Conservation (phyloP, 495 filamentous ascomycete species). For the Tuber indicum region DNA sequence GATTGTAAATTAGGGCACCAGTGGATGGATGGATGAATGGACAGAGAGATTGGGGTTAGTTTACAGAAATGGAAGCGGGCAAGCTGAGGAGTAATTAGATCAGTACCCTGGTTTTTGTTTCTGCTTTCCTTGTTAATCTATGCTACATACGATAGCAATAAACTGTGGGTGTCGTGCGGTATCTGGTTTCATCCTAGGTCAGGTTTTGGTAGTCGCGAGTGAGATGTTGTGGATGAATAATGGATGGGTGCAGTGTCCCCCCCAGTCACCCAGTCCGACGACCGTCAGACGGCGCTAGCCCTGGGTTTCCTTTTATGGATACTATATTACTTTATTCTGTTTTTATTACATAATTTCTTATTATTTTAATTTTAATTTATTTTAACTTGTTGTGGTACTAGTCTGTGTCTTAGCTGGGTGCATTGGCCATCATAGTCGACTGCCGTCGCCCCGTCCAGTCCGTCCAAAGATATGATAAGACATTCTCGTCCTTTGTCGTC, state of each 20-base stretch:
- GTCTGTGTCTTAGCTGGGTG: too few species aligned
- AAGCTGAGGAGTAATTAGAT: background rate
- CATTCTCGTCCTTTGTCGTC: too few species aligned
- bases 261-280: too few species aligned
- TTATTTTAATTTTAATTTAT: too few species aligned
- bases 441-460: too few species aligned
- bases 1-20: background rate
- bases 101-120: background rate
- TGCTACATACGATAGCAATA: background rate
- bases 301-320: too few species aligned
- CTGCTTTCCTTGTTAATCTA: background rate
- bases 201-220: background rate
- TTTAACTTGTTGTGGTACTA: too few species aligned
- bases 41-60: background rate
- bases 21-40: background rate
- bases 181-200: background rate
- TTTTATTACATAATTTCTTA: too few species aligned
- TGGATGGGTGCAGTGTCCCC: background rate
- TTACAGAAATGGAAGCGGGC: background rate
- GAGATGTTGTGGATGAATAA: background rate
- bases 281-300: too few species aligned
- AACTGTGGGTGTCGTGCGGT: background rate
- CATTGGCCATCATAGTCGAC: too few species aligned
- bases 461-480: too few species aligned
- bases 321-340: too few species aligned